Evolutionary conservation across 192 early-diverging fungal species (phyloP).

Genomic region (Podila epicladia): DNA sequence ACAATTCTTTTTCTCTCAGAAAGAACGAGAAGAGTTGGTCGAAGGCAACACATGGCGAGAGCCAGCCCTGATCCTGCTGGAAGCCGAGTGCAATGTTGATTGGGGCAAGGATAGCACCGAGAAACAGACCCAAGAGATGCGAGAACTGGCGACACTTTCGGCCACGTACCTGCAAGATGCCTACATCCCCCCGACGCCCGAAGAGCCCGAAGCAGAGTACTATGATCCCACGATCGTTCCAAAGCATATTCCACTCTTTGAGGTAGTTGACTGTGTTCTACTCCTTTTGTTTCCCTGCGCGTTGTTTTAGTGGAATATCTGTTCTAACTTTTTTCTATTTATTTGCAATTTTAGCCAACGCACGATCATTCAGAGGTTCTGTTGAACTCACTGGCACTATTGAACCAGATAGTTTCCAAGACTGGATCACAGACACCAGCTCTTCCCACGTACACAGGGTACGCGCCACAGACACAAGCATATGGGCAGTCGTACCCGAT

Average conservation of each 20-base stretch:
- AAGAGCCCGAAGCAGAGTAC: constrained; percentile 19
- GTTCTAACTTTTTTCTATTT: not conserved
- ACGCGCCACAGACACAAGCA: too few relatives aligned
- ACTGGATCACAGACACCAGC: too few relatives aligned
- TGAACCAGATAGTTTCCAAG: too few relatives aligned
- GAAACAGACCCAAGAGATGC: constrained; percentile 9
- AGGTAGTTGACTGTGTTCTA: not conserved
- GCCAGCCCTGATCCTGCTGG: not conserved
- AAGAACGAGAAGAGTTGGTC: not conserved
- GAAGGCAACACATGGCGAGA: not conserved
- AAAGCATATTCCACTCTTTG: constrained; percentile 4
- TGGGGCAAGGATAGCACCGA: constrained; percentile 21
- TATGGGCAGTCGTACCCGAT: too few relatives aligned
- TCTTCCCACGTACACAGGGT: too few relatives aligned
- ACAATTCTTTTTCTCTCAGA: not conserved
- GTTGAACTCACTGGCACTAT: too few relatives aligned
- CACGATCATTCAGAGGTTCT: not conserved
- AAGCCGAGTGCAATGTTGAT: not conserved
- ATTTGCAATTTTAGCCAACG: not conserved
- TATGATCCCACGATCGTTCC: not conserved
- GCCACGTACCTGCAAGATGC: not conserved
- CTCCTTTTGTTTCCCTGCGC: not conserved
- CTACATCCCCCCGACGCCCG: constrained; percentile 26
- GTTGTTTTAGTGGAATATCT: not conserved
- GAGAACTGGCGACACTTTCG: not conserved